Conservation (phyloP, 768 basidiomycete species). For the Suillus spraguei region DNA sequence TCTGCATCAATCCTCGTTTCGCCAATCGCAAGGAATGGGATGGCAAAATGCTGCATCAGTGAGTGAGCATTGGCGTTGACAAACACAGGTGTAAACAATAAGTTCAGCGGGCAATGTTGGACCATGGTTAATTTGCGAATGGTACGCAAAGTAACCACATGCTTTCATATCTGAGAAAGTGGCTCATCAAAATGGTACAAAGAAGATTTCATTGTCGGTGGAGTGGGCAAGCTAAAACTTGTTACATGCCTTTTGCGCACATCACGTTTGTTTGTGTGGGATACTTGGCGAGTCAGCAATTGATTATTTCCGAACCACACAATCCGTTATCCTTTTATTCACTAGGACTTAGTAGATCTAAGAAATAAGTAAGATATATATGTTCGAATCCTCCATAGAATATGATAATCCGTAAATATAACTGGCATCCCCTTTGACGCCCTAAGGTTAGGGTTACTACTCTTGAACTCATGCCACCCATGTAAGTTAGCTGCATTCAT, state of each 20-base stretch:
- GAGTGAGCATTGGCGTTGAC: neutral
- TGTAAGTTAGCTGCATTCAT: slow-evolving; percentile 23
- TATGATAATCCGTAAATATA: neutral
- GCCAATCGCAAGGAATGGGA: neutral
- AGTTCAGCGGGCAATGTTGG: neutral
- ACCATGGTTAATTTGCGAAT: neutral
- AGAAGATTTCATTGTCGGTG: neutral
- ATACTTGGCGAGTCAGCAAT: neutral
- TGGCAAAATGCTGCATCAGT: neutral
- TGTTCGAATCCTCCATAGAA: neutral
- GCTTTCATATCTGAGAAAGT: neutral
- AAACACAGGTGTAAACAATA: neutral
- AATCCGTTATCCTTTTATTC: neutral
- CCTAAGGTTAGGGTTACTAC: slow-evolving; percentile 14
- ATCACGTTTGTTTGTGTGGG: neutral
- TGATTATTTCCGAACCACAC: neutral
- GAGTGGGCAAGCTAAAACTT: neutral
- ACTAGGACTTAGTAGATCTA: neutral
- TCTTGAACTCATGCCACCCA: slow-evolving; percentile 29
- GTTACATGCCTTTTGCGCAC: too few relatives aligned
- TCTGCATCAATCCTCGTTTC: neutral
- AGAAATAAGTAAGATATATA: neutral
- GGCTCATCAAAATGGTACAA: neutral
- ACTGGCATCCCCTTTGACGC: neutral
- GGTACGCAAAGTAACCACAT: neutral